A percentile compares a stretch with the other conserved stretches of the same genome.
phyloP scores from a whole-genome alignment of 2,329 filamentous ascomycete species.

The Pseudogymnoascus sp. region DNA sequence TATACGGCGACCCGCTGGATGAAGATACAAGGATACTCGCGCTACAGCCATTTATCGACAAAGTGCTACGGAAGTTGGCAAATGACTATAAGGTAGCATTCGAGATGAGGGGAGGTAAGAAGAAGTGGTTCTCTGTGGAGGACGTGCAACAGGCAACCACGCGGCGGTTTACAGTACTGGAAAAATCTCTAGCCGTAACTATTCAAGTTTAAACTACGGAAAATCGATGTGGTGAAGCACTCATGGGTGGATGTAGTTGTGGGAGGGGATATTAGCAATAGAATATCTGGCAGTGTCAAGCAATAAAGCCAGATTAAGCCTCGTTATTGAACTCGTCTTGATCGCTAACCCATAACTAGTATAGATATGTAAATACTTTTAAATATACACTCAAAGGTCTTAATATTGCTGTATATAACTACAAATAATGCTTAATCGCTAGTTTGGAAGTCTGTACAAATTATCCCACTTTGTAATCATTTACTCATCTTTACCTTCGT shows the following conservation, averaged over 20 bases:
- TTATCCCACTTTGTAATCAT: background rate
- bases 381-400: background rate
- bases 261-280: background rate
- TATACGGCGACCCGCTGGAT: constrained; percentile 65
- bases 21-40: constrained; percentile 58
- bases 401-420: background rate
- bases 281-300: background rate
- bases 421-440: background rate
- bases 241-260: background rate
- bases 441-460: background rate
- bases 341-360: background rate
- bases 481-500: too few relatives aligned
- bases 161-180: background rate
- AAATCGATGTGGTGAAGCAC: background rate
- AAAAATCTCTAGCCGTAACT: background rate
- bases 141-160: background rate
- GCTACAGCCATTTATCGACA: constrained; percentile 59
- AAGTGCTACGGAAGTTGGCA: constrained; percentile 69
- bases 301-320: background rate
- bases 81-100: constrained; percentile 55
- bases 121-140: constrained; percentile 2
- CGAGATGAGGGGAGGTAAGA: background rate
- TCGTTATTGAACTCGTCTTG: background rate
- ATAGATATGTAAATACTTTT: background rate
- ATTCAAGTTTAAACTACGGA: background rate